Evolutionary conservation across 768 basidiomycete genomes (phyloP).

Genomic region (Xerocomellus amylosporus): DNA sequence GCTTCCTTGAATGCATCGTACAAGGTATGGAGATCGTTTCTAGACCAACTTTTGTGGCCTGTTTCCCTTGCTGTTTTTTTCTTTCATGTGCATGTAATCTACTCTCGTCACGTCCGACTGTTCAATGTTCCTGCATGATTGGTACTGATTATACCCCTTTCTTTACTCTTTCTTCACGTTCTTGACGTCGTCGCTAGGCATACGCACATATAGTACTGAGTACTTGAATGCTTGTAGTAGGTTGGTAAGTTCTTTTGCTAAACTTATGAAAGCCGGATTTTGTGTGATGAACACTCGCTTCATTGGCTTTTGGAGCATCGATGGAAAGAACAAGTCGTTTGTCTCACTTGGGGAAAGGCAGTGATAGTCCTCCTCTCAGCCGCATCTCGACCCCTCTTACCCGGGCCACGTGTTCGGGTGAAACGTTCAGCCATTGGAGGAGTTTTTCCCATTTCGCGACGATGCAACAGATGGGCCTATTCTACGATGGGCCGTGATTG

Average conservation of each 20-base stretch:
- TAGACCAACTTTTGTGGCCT: background rate
- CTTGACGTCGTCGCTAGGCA: background rate
- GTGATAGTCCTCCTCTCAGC: no score
- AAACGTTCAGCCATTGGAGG: background rate
- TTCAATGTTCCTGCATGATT: constrained; percentile 2
- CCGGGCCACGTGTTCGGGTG: no score
- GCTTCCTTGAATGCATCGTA: constrained; percentile 17
- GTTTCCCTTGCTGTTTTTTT: background rate
- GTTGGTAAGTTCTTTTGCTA: background rate
- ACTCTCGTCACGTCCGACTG: background rate
- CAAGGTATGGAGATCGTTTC: background rate
- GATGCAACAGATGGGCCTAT: background rate
- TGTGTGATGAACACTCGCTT: background rate
- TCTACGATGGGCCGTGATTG: constrained; percentile 31
- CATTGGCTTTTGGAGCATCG: background rate
- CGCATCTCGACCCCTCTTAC: no score
- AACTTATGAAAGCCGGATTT: constrained; percentile 25
- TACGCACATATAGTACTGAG: constrained; percentile 8
- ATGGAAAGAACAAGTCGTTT: background rate
- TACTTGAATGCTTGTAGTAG: constrained; percentile 14
- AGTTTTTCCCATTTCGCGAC: background rate
- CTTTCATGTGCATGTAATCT: background rate
- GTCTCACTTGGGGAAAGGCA: background rate
- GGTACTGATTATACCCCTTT: constrained; percentile 1
- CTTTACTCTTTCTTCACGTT: background rate